A percentile compares a stretch with the other conserved stretches of the same genome.
Conservation (phyloP, 768 basidiomycete genomes). For the Mycena floridula region DNA sequence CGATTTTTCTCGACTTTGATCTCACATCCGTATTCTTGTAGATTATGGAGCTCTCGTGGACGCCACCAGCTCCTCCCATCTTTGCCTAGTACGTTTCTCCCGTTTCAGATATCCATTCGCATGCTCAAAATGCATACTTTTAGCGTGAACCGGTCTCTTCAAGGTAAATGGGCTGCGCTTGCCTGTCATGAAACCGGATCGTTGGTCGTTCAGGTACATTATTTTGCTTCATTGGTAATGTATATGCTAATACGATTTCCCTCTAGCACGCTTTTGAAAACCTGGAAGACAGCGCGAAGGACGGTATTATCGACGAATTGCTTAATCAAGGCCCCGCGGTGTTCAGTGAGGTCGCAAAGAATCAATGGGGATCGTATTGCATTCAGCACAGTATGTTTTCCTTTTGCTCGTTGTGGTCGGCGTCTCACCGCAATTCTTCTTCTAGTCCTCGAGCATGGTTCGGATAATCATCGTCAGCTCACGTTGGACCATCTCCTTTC, state of each 20-base stretch:
- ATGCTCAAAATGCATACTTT: conserved; percentile 4
- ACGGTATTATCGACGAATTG: conserved; percentile 80
- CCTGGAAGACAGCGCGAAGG: conserved; percentile 76
- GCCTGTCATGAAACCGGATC: conserved; percentile 91
- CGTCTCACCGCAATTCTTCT: background rate
- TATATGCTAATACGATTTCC: too few relatives aligned
- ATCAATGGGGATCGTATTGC: conserved; percentile 87
- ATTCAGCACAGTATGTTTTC: conserved; percentile 69
- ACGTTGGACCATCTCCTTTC: conserved; percentile 72
- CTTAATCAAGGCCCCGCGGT: conserved; percentile 62
- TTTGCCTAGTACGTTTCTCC: conserved; percentile 66
- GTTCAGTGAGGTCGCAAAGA: conserved; percentile 77
- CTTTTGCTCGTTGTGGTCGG: background rate
- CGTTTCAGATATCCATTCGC: background rate
- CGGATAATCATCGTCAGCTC: conserved; percentile 65
- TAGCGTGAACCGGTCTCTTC: conserved; percentile 83
- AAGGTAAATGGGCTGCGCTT: conserved; percentile 84
- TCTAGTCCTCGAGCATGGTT: conserved; percentile 80
- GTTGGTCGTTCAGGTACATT: conserved; percentile 74
- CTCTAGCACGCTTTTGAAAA: conserved; percentile 89
- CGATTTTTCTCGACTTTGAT: conserved; percentile 7
- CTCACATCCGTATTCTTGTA: conserved; percentile 19
- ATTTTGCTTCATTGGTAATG: too few relatives aligned
- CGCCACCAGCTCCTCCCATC: conserved; percentile 80
- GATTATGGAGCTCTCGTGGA: conserved; percentile 92